Evolutionary conservation across 2,329 filamentous ascomycete species (phyloP).

Genomic region (Hirsutella rhossiliensis): DNA sequence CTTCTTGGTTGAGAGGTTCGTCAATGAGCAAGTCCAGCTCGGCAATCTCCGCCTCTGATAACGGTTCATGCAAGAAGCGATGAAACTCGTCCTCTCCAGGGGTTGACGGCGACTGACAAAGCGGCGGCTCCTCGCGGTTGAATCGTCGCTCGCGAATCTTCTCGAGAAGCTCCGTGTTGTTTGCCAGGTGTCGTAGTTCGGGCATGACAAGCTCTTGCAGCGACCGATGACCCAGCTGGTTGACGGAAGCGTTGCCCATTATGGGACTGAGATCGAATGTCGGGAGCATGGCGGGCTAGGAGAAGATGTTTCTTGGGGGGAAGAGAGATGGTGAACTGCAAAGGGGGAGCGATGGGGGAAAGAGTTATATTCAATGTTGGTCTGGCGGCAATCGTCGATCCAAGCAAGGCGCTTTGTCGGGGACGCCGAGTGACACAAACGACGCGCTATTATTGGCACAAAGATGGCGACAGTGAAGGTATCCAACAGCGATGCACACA

Average conservation of each 20-base stretch:
- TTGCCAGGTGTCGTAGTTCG: neutral
- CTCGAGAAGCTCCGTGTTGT: neutral
- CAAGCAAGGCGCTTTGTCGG: no score
- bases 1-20: neutral
- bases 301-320: no score
- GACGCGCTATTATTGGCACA: no score
- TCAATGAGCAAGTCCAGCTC: neutral
- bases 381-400: no score
- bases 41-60: neutral
- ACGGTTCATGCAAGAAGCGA: neutral
- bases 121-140: neutral
- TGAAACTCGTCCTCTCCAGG: neutral
- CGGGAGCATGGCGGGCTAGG: no score
- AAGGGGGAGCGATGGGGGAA: no score
- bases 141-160: neutral
- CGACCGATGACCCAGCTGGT: neutral
- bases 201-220: neutral
- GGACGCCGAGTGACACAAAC: no score
- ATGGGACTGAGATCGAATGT: neutral
- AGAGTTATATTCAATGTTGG: no score
- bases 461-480: no score
- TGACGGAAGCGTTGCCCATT: neutral
- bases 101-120: neutral
- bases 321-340: no score
- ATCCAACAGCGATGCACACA: no score